Percentiles rank a stretch among this genome's conserved stretches.
These are phyloP conservation scores for Magnolia kwangsiensis DNA, from an alignment of 164 flowering plant species.

Conservation along the genomic window DNA sequence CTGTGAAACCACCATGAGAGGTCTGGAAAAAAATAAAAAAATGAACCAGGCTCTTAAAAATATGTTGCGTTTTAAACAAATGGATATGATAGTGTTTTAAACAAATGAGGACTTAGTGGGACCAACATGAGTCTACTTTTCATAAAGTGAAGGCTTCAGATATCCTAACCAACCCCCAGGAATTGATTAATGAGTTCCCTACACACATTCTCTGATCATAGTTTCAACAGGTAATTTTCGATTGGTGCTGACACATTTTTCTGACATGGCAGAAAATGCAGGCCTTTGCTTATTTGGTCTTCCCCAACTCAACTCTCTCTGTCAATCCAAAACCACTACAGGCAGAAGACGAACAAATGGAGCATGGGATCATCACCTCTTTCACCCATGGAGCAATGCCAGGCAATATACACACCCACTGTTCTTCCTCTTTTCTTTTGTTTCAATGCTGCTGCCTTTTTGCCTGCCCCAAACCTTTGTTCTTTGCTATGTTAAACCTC, in stretches of 20 bases:
- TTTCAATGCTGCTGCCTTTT: neutral
- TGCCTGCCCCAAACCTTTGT: too few species aligned
- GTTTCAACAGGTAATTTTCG: neutral
- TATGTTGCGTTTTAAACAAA: too few species aligned
- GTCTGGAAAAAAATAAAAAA: too few species aligned
- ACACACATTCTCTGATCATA: neutral
- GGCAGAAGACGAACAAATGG: slow-evolving; percentile 47
- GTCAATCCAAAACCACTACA: slow-evolving; percentile 43
- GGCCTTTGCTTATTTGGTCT: slow-evolving; percentile 72
- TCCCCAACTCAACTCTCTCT: slow-evolving; percentile 60
- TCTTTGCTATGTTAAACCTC: too few species aligned
- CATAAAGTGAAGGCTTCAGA: too few species aligned
- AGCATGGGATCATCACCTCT: slow-evolving; percentile 74
- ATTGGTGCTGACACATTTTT: neutral
- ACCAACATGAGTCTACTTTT: too few species aligned
- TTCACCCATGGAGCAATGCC: slow-evolving; percentile 76
- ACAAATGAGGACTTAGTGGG: too few species aligned
- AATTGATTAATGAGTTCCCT: too few species aligned
- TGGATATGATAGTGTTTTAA: too few species aligned
- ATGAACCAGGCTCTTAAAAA: too few species aligned
- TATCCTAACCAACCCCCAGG: too few species aligned
- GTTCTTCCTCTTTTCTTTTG: neutral
- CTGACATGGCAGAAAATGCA: slow-evolving; percentile 55
- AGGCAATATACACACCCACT: slow-evolving; percentile 38
- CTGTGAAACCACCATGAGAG: too few species aligned